A percentile compares a stretch with the other conserved stretches of the same genome.
Conservation (phyloP, 2,329 filamentous ascomycete genomes). For the Raffaelea albimanens region DNA sequence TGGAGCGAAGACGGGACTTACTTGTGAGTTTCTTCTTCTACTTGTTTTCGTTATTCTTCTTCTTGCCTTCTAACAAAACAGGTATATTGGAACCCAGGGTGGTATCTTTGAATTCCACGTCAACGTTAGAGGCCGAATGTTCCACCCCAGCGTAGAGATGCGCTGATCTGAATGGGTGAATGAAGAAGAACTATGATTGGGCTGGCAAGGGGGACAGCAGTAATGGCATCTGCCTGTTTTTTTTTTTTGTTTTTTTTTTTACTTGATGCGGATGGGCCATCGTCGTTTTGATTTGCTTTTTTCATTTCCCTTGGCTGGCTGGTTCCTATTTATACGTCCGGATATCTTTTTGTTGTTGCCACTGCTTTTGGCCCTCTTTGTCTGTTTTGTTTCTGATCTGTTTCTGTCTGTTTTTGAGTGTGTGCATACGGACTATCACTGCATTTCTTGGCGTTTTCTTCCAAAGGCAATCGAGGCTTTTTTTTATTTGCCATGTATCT, state of each 20-base stretch:
- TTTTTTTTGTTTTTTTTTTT: not conserved
- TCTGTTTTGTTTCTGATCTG: no score
- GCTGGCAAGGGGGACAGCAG: not conserved
- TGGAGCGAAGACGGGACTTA: slow-evolving; percentile 53
- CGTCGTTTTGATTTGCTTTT: not conserved
- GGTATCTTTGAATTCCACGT: slow-evolving; percentile 69
- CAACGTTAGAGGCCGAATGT: slow-evolving; percentile 52
- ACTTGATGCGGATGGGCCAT: no score
- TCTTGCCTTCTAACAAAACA: slow-evolving; percentile 18
- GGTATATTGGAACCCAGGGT: slow-evolving; percentile 57
- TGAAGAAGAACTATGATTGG: not conserved
- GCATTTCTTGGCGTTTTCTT: no score
- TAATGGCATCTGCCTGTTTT: not conserved
- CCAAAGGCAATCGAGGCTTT: no score
- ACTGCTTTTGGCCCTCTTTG: no score
- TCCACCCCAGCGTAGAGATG: slow-evolving; percentile 43
- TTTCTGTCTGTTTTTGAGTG: no score
- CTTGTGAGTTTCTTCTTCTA: slow-evolving; percentile 36
- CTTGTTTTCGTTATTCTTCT: slow-evolving; percentile 6
- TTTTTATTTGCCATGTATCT: no score
- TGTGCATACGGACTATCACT: no score
- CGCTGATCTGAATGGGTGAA: slow-evolving; percentile 27
- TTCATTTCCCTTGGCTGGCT: not conserved
- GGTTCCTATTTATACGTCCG: not conserved
- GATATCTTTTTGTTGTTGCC: no score